Base-by-base conservation (phyloP, 805 yeast species). In the Sungouiella thailandica region DNA sequence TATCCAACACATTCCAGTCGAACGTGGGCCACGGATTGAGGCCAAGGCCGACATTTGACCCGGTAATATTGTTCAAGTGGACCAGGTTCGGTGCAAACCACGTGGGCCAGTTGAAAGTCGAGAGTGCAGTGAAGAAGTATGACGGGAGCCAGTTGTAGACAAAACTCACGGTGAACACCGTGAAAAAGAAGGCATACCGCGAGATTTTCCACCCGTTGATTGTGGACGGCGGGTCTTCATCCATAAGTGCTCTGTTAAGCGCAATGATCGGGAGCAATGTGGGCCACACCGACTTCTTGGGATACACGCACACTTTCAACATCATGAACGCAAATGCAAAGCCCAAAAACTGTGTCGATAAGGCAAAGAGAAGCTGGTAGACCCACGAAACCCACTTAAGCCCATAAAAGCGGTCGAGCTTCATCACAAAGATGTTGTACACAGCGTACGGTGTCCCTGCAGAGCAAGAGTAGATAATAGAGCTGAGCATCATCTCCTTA, bases 251-350 rank as follows among this genome's bases (percentile, higher is more conserved):
- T 31, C 61, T 41, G 36, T 66, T 66, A 25, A 65, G 53, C 2
- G 71, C 71, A 34, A 66, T 58, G 2, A 66, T 60, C 5, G 72
- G 72, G 22, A 66, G 43, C 17, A 65, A 53, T 3, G 70, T 64
- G 15, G 72, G 72, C 72, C 72, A 66, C 10, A 66, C 41, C 1
- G 71, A 55, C 40, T 61, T 65, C 16, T 55, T 53, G 2, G 72
- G 72, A 38, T 65, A 65, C 7, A 66, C 57, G 36, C 70, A 67
- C 20, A 80, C 72, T 39, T 73, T 70, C 47, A 82, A 68, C 67
- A 78, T 67, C 14, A 80, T 48, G 31, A 83, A 80, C 5, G 86
- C 84, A 51, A 80, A 70, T 1, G 83, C 80, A 47, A 77, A 74
- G 16, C 87, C 88, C 43, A 80, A 57, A 40, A 74, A 75, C 49